Conservation (phyloP, 2,329 filamentous ascomycete genomes). For the Lachnellula hyalina region DNA sequence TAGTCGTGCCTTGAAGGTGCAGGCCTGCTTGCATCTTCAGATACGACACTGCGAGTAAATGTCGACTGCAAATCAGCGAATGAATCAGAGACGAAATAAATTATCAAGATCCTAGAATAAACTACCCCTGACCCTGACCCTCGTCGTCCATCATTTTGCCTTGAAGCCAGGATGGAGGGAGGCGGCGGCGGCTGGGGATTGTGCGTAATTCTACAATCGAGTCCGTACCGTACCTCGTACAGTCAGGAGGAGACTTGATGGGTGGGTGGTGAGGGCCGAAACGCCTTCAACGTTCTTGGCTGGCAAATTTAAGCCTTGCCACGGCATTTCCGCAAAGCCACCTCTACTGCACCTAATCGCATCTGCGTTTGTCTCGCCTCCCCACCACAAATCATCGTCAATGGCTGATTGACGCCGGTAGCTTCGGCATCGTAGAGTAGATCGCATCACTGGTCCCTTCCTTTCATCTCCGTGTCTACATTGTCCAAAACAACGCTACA, state of each 20-base stretch:
- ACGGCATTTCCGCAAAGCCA: slow-evolving; percentile 24
- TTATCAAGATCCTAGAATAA: not conserved
- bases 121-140: not conserved
- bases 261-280: not conserved
- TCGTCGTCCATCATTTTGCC: not conserved
- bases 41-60: not conserved
- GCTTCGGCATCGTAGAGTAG: slow-evolving; percentile 13
- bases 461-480: slow-evolving; percentile 27
- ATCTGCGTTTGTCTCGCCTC: slow-evolving; percentile 8
- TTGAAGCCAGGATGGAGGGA: not conserved
- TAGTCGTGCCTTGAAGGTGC: slow-evolving; percentile 7
- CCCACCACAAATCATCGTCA: slow-evolving; percentile 6
- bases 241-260: no score
- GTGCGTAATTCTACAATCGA: no score
- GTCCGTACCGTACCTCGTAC: not conserved
- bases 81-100: not conserved
- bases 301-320: slow-evolving; percentile 15
- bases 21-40: not conserved
- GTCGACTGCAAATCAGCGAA: not conserved
- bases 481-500: slow-evolving; percentile 10
- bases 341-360: slow-evolving; percentile 6
- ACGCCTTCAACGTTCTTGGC: not conserved
- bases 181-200: not conserved
- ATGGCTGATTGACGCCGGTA: slow-evolving; percentile 23
- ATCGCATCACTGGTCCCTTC: not conserved